These are phyloP conservation scores for Trichopus zeylanicus DNA, from an alignment of 116 monocot species.

Conservation along the genomic window DNA sequence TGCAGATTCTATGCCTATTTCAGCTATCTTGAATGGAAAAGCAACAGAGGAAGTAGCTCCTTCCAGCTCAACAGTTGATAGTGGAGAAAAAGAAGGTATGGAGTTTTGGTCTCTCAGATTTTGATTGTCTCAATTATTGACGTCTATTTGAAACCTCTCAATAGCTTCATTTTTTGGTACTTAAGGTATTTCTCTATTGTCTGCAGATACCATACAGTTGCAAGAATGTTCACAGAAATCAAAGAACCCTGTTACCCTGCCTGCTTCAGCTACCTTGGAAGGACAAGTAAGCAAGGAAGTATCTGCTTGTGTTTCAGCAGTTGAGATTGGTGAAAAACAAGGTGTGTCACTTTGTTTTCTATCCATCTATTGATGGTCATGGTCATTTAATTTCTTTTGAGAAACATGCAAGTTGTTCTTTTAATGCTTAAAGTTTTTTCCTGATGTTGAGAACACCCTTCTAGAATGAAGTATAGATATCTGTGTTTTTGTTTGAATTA, in stretches of 20 bases:
- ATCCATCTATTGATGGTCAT: background rate
- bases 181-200: background rate
- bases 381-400: background rate
- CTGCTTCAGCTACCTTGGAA: constrained; percentile 2
- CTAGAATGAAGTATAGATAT: too few species aligned
- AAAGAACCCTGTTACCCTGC: background rate
- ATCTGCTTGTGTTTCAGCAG: constrained; percentile 1
- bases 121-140: background rate
- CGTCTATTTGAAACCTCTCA: background rate
- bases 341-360: constrained; percentile 6
- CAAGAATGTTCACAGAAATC: background rate
- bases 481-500: too few species aligned
- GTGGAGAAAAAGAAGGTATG: constrained; percentile 21
- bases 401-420: background rate
- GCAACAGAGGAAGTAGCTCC: constrained; percentile 11
- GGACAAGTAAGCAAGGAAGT: constrained; percentile 4
- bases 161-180: background rate
- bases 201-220: background rate
- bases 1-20: constrained; percentile 5
- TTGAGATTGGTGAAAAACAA: constrained; percentile 10
- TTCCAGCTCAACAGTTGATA: constrained; percentile 9
- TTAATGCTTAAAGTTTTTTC: background rate
- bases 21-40: constrained; percentile 17
- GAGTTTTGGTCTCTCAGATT: background rate
- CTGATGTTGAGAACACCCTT: too few species aligned